These are phyloP conservation scores for Sporothrix inflata DNA, from an alignment of 2,329 filamentous ascomycete genomes.

Conservation along the genomic window DNA sequence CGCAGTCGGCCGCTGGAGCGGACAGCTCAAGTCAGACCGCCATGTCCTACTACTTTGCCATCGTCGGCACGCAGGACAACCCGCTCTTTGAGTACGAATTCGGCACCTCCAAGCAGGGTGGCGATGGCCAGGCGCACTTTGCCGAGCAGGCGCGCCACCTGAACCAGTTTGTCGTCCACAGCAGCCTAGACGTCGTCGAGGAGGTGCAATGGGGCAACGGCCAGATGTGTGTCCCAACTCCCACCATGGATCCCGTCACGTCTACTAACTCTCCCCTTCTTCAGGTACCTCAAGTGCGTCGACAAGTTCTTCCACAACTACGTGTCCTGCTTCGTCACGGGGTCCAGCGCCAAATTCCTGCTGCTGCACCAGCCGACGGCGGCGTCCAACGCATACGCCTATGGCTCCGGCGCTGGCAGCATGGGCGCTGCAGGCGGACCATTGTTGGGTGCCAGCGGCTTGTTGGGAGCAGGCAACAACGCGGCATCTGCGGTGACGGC, in stretches of 20 bases:
- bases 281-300: constrained; percentile 91
- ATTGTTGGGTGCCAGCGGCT: constrained; percentile 14
- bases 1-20: not conserved
- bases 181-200: constrained; percentile 90
- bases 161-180: constrained; percentile 97
- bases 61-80: constrained; percentile 93
- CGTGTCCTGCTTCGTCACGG: constrained; percentile 92
- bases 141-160: constrained; percentile 85
- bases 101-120: constrained; percentile 92
- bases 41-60: constrained; percentile 99
- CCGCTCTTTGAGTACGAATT: constrained; percentile 97
- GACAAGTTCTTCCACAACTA: constrained; percentile 97
- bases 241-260: not conserved
- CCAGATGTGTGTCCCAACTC: constrained; percentile 65
- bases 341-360: constrained; percentile 89
- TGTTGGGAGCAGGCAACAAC: constrained; percentile 25
- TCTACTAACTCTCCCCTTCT: not conserved
- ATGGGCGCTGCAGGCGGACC: constrained; percentile 14
- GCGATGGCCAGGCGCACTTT: constrained; percentile 89
- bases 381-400: constrained; percentile 32
- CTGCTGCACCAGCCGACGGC: constrained; percentile 78
- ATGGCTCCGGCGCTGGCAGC: constrained; percentile 31
- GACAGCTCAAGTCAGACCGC: not conserved
- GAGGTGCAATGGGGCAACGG: constrained; percentile 92
- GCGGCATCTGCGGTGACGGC: constrained; percentile 45